Evolutionary conservation across 371 early-diverging fungal species (phyloP), one percentile per base, ranked within the genome.

Genomic region (Mucor velutinosus): DNA sequence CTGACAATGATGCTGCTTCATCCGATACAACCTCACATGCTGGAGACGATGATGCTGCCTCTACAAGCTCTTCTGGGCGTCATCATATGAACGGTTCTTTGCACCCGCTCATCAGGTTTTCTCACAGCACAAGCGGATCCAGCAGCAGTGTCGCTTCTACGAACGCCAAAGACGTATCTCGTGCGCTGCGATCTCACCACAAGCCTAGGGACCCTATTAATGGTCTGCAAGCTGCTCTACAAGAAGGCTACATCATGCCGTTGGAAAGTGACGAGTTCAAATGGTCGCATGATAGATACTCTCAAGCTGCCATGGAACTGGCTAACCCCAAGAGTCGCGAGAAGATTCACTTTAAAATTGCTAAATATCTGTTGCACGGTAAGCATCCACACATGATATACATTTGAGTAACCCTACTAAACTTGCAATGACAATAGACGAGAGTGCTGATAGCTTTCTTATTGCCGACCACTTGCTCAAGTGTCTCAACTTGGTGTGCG

Each of bases 251-350:
- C 21, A 79, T 82, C 45, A 29, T 82, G 29, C 76, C 83, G 0
- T 57, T 79, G 4, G 80, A 78, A 57, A 67, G 67, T 15, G 80
- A 82, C 37, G 78, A 80, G 32, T 82, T 82, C 39, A 78, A 72
- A 63, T 82, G 80, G 78, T 78, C 74, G 4, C 83, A 82, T 58
- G 83, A 82, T 60, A 73, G 80, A 14, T 80, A 76, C 39, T 82
- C 80, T 4, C 80, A 78, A 66, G 83, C 83, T n/a, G 83, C 83
- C 3, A 80, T 78, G 75, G 76, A 75, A 27, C 59, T 82, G 1
- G 83, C 73, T n/a, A 62, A 76, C 37, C 76, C 76, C 3, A 69
- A 64, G 25, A 69, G 64, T 7, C 65, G 78, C 3, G 77, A 71
- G 39, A 72, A 63, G 25, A 82, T 82, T 10, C 83, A 82, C 56